Evolutionary conservation across 1,284 basidiomycete genomes (phyloP), one percentile per base, ranked within the genome.

Genomic region (Malassezia obtusa): DNA sequence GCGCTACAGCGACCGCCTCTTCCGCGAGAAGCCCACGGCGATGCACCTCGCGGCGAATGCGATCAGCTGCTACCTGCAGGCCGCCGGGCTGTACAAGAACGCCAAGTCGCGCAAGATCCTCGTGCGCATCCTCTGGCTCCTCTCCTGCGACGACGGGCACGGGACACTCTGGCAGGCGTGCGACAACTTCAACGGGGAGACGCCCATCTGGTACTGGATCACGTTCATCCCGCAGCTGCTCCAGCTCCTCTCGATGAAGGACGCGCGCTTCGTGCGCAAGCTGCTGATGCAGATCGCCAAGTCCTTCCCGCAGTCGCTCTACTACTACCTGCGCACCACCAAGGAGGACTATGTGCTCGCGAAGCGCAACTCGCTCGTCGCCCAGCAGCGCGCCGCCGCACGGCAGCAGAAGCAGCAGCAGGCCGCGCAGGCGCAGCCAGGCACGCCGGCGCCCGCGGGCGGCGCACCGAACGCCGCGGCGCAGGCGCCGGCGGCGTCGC

Each of bases 121-220:
- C 44, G 83, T 88, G 28, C 84, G 95, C 2, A 85, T 98, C 6
- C 79, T 98, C 14, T 99, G 94, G 94, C 78, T 99, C n/a, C 80
- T 99, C 40, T 89, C 88, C 65, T 79, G 95, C 32, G 94, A 99
- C 73, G 92, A 99, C 65, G 79, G 76, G 22, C 78, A 79, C 25
- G 78, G 77, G 45, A 83, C 83, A 0, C 86, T 96, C 51, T 85
- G 87, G 22, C 83, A 85, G 57, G 87, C 89, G 1, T 98, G 98
- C 68, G 92, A 98, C 45, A 85, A 83, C 35, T 96, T 94, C 78
- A 92, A 91, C 74, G 94, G 94, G 56, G 94, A 98, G 67, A 83
- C 87, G 7, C 90, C 90, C 11, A 87, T 87, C 63, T 99, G 94
- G 94, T 95, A 90, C 76, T 99, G 94, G 94, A 94, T 98, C 65